Percentiles rank a stretch among this genome's conserved stretches.
These are phyloP conservation scores for Dillenia turbinata DNA, from an alignment of 164 flowering plant genomes.

Conservation along the genomic window DNA sequence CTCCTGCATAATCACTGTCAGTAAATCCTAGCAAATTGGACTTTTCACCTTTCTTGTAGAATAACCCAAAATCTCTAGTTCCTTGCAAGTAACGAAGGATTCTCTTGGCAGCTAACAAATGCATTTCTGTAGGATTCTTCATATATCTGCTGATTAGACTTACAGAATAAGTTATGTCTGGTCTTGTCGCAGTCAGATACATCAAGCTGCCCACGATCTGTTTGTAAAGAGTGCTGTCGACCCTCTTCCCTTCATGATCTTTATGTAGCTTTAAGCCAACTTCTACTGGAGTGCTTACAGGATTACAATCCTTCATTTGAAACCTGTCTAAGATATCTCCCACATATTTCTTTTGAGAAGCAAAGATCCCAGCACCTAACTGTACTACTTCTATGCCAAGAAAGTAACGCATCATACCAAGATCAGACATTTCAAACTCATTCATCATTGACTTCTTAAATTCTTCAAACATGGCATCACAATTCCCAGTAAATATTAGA, in stretches of 20 bases:
- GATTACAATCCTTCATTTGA: slow-evolving; percentile 6
- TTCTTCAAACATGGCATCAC: slow-evolving; percentile 4
- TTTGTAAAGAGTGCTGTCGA: slow-evolving; percentile 3
- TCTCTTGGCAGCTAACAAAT: slow-evolving; percentile 7
- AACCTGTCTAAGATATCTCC: slow-evolving; percentile 5
- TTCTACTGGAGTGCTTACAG: slow-evolving; percentile 6
- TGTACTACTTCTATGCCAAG: slow-evolving; percentile 6
- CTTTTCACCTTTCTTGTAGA: neutral
- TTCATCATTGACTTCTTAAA: slow-evolving; percentile 7
- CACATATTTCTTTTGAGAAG: slow-evolving; percentile 5
- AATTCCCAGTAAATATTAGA: slow-evolving; percentile 6
- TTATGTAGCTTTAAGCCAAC: slow-evolving; percentile 4
- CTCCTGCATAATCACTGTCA: no score
- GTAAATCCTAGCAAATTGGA: no score
- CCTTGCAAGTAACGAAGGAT: slow-evolving; percentile 6
- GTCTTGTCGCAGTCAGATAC: slow-evolving; percentile 1
- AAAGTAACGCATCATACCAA: slow-evolving; percentile 5
- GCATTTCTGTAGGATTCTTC: slow-evolving; percentile 5
- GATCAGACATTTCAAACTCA: slow-evolving; percentile 1
- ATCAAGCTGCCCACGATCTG: no score
- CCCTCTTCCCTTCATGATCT: slow-evolving; percentile 7
- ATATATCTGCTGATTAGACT: slow-evolving; percentile 6
- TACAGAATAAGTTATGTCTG: slow-evolving; percentile 4
- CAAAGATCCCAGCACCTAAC: neutral
- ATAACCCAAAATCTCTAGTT: slow-evolving; percentile 6